phyloP scores from a whole-genome alignment of 1,284 basidiomycete species.

The Apiotrichum brassicae region DNA sequence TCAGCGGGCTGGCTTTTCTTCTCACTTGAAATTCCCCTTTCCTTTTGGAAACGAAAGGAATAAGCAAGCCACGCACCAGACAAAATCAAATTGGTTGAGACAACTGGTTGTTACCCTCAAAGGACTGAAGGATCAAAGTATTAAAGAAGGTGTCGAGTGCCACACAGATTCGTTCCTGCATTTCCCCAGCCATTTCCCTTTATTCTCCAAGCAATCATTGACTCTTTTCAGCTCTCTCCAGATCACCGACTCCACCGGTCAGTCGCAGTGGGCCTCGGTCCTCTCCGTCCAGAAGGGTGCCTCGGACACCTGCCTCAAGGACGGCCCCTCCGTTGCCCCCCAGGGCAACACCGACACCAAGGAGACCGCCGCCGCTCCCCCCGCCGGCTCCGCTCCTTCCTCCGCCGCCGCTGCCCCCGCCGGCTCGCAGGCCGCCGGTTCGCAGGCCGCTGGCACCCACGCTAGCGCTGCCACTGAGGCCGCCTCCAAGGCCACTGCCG shows the following conservation, averaged over 20 bases:
- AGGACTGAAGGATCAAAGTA: too few species aligned
- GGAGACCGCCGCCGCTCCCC: not conserved
- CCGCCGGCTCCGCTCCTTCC: not conserved
- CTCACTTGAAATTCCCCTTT: too few species aligned
- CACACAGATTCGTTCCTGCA: too few species aligned
- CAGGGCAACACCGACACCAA: not conserved
- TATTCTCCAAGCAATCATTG: too few species aligned
- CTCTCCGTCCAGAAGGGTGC: constrained; percentile 53
- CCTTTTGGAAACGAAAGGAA: too few species aligned
- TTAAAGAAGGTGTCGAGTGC: too few species aligned
- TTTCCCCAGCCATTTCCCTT: too few species aligned
- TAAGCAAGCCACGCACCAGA: too few species aligned
- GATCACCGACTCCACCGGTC: constrained; percentile 55
- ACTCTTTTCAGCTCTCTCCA: constrained; percentile 30
- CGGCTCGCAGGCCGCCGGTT: not conserved
- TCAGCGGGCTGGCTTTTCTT: too few species aligned
- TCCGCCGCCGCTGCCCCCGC: not conserved
- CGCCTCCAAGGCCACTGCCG: constrained; percentile 1
- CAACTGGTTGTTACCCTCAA: too few species aligned
- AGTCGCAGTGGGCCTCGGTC: constrained; percentile 54
- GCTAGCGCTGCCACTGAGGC: not conserved
- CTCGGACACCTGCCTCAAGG: constrained; percentile 36
- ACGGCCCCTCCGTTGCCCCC: not conserved
- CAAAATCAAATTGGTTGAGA: too few species aligned
- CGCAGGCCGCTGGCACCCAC: not conserved